Base-by-base conservation (phyloP, 345 rosid genomes). In the Mercurialis annua region DNA sequence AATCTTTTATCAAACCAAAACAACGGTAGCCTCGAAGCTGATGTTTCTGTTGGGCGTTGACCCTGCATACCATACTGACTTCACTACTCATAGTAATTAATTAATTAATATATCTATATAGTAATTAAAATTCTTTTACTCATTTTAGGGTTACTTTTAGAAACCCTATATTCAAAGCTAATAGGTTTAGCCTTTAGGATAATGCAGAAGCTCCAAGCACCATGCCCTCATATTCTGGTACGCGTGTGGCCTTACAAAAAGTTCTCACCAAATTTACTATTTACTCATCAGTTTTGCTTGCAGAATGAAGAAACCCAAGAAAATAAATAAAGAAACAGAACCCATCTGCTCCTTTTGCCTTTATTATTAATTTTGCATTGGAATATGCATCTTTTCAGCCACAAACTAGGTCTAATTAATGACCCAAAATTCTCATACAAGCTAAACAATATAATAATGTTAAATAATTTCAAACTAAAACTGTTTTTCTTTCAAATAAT, bases 151-250 rank as follows among this genome's bases (percentile, higher is more conserved):
- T 47, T 20, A 26, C 51, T 58, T 36, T 42, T 14, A 9, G 48
- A 61, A 27, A 27, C 11, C 71, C 71, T 46, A 31, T 30, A 21
- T 26, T 24, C 3, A n/a, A n/a, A 4, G 8, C 59, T 31, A 44
- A 6, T 33, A 2, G 48, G 43, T 48, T 24, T 16, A 18, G 24
- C 18, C 7, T n/a, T 21, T 26, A 4, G 29, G 8, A 23, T 16
- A 57, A 17, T 44, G 57, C 47, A 60, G 21, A 33, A 27, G 78
- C 91, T 77, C 88, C 67, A 65, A 84, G 85, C 85, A 83, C 86
- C 51, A 81, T 49, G 85, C 65, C 61, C 68, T 47, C 64, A 27
- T 58, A 40, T 40, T 62, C 65, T 44, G 14, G 54, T 58, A 60
- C 71, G 83, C 83, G 76, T 74, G 81, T 74, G 81, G 80, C 73